phyloP scores from a whole-genome alignment of 1,284 basidiomycete species.

The Boletus calvinii region DNA sequence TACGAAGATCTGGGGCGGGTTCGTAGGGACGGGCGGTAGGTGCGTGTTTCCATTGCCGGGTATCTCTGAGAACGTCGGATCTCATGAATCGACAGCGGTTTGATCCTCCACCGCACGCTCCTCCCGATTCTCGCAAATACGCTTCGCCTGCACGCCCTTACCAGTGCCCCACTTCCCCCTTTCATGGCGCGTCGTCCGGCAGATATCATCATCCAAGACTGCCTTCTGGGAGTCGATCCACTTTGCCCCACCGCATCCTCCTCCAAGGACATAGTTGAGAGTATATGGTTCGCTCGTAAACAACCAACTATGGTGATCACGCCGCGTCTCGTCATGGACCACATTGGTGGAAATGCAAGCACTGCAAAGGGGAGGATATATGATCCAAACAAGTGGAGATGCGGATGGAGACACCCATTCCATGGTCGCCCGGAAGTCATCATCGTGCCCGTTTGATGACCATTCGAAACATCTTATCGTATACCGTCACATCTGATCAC shows the following conservation, averaged over 20 bases:
- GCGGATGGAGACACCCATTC: conserved; percentile 45
- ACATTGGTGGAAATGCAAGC: conserved; percentile 38
- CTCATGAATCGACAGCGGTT: conserved; percentile 31
- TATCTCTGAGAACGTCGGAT: neutral
- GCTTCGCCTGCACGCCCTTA: conserved; percentile 35
- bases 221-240: conserved; percentile 38
- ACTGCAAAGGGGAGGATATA: conserved; percentile 33
- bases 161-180: conserved; percentile 29
- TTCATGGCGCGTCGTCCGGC: conserved; percentile 33
- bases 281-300: conserved; percentile 7
- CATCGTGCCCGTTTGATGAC: conserved; percentile 35
- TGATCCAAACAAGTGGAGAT: conserved; percentile 39
- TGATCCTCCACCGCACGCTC: conserved; percentile 40
- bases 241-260: conserved; percentile 30
- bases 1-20: conserved; percentile 35
- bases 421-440: conserved; percentile 38
- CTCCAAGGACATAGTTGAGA: conserved; percentile 3
- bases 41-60: conserved; percentile 11
- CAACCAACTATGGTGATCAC: conserved; percentile 35
- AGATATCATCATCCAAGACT: conserved; percentile 45
- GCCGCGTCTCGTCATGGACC: conserved; percentile 41
- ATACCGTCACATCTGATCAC: neutral
- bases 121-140: conserved; percentile 35
- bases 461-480: too few species aligned
- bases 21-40: conserved; percentile 45